A percentile compares a stretch with the other conserved stretches of the same genome.
Conservation (phyloP, 768 basidiomycete species). For the Kwoniella dejecticola region DNA sequence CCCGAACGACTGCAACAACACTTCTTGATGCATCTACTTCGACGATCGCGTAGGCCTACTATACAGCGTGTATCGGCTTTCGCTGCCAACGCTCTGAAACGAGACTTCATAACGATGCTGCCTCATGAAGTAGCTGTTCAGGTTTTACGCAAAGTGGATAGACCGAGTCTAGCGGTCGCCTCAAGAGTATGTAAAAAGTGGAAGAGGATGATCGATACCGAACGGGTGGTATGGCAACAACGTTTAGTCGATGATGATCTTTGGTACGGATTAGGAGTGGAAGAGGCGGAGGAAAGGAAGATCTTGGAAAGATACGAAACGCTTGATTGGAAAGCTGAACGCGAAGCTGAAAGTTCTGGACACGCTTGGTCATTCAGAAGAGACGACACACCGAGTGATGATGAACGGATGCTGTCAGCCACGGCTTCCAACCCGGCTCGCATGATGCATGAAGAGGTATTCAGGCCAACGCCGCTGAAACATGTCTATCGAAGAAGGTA, state of each 20-base stretch:
- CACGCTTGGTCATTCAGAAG: not conserved
- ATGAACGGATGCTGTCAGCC: slow-evolving; percentile 49
- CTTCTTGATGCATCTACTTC: slow-evolving; percentile 85
- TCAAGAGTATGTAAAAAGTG: slow-evolving; percentile 86
- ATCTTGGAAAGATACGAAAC: slow-evolving; percentile 61
- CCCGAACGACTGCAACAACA: slow-evolving; percentile 87
- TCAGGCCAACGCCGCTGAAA: slow-evolving; percentile 59
- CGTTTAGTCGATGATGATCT: slow-evolving; percentile 78
- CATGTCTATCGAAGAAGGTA: slow-evolving; percentile 88
- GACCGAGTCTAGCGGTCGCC: slow-evolving; percentile 77
- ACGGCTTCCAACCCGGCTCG: slow-evolving; percentile 53
- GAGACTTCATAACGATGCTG: slow-evolving; percentile 89
- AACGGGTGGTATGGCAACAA: slow-evolving; percentile 85
- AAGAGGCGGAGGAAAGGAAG: slow-evolving; percentile 74
- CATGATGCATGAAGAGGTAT: slow-evolving; percentile 17
- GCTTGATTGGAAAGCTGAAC: slow-evolving; percentile 25
- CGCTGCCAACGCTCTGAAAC: slow-evolving; percentile 82
- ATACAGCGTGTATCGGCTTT: slow-evolving; percentile 86
- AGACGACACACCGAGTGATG: slow-evolving; percentile 56
- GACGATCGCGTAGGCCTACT: slow-evolving; percentile 87
- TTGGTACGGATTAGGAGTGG: slow-evolving; percentile 86
- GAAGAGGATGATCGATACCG: slow-evolving; percentile 88
- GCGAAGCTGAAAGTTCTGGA: not conserved
- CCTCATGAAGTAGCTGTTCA: slow-evolving; percentile 91
- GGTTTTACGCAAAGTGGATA: slow-evolving; percentile 80